Conservation (phyloP, 495 filamentous ascomycete genomes). For the Penicillium nucicola region DNA sequence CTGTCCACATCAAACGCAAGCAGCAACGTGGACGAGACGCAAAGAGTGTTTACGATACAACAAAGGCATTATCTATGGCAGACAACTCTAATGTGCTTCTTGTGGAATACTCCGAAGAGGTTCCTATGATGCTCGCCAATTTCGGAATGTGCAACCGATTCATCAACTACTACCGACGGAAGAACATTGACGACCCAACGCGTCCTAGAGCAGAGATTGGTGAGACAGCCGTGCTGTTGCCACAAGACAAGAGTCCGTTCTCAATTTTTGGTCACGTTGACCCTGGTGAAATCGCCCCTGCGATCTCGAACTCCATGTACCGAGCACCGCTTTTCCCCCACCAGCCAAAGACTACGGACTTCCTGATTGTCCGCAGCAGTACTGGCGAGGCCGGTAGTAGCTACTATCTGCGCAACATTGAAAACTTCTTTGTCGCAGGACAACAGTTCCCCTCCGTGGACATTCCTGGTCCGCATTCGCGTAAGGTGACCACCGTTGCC, state of each 20-base stretch:
- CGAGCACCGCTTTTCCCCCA: conserved; percentile 92
- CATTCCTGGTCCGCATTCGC: conserved; percentile 87
- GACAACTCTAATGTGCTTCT: conserved; percentile 85
- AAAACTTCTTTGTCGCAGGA: conserved; percentile 84
- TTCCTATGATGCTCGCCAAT: conserved; percentile 85
- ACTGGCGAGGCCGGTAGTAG: conserved; percentile 69
- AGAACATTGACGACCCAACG: conserved; percentile 71
- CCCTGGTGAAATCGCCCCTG: conserved; percentile 81
- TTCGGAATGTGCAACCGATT: conserved; percentile 95
- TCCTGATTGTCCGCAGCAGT: conserved; percentile 76
- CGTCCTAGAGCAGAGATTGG: conserved; percentile 77
- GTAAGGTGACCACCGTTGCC: conserved; percentile 88
- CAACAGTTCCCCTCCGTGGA: conserved; percentile 89
- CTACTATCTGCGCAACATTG: conserved; percentile 82
- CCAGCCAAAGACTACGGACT: conserved; percentile 72
- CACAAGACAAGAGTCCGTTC: conserved; percentile 93
- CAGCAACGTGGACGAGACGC: conserved; percentile 70
- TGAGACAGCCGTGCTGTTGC: conserved; percentile 79
- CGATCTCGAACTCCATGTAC: conserved; percentile 93
- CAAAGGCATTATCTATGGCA: conserved; percentile 73
- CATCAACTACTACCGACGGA: conserved; percentile 94
- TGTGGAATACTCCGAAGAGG: conserved; percentile 94
- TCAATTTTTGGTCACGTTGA: conserved; percentile 91
- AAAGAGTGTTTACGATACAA: conserved; percentile 68
- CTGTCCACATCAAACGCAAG: conserved; percentile 63